Base-by-base conservation (phyloP, 768 basidiomycete species). In the Hemileccinum rubropunctum region DNA sequence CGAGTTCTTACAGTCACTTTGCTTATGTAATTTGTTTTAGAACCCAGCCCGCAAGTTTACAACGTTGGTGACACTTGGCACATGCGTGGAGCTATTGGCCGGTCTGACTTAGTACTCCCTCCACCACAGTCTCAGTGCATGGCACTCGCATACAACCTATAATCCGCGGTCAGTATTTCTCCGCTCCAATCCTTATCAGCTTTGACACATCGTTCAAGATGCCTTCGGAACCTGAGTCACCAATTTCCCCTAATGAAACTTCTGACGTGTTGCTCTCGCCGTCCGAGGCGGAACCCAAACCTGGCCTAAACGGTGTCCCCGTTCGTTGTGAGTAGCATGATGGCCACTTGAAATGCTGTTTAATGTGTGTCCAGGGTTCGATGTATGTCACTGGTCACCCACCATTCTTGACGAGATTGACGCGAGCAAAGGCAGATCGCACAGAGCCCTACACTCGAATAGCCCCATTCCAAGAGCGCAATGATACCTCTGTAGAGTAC, bases 401-500 rank as follows among this genome's bases (percentile, higher is more conserved):
- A n/a, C 43, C 17, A n/a, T 36, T 18, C 44, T 33, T 54, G 38
- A 54, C 48, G 47, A 54, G 53, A 54, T 50, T 64, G 52, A 54
- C 55, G 33, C 43, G 41, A 39, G 38, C 32, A 30, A 42, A 92
- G 89, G 91, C 91, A 50, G 81, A 92, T 70, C 83, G 88, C 56
- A 83, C 85, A 41, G 90, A 92, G 66, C 59, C 90, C 10, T 92
- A 92, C 63, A 92, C 90, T 17, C 79, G 83, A 50, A 92, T 90
- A 58, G 75, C 76, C 40, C 90, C 90, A 23, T 92, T 92, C 65
- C 88, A 91, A 66, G 88, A 91, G 71, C 82, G 76, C 60, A 78
- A 83, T 63, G 90, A 92, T 63, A 88, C 90, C 20, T 88, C 82
- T 56, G 78, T 92, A 54, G 91, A 91, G 89, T 90, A 59, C 58